Percentiles rank a stretch among this genome's conserved stretches.
phyloP scores from a whole-genome alignment of 805 yeast species.

The Nadsonia fulvescens region DNA sequence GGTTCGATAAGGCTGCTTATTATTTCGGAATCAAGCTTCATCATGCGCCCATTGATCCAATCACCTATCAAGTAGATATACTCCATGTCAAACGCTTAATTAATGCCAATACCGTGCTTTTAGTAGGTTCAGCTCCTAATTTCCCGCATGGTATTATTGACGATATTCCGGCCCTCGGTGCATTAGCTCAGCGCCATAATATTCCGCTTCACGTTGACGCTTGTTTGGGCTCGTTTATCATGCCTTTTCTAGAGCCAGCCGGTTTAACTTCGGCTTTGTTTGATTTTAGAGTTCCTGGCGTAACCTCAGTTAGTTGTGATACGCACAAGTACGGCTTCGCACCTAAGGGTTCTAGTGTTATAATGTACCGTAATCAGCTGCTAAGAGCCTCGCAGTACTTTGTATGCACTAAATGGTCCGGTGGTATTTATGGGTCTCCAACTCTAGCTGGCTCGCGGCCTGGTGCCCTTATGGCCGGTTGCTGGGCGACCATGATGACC shows the following conservation, averaged over 20 bases:
- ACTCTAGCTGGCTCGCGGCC: conserved; percentile 95
- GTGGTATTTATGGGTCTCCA: conserved; percentile 93
- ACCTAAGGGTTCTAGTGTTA: conserved; percentile 86
- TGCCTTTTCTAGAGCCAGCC: conserved; percentile 56
- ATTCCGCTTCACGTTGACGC: conserved; percentile 92
- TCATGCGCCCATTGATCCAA: conserved; percentile 59
- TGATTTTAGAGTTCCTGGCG: conserved; percentile 74
- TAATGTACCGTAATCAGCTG: conserved; percentile 62
- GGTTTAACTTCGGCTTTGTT: conserved; percentile 39
- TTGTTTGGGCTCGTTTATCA: conserved; percentile 83
- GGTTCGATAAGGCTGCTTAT: conserved; percentile 79
- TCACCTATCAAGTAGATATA: conserved; percentile 49
- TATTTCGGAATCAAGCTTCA: conserved; percentile 77
- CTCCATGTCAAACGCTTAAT: conserved; percentile 44
- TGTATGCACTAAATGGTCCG: conserved; percentile 71
- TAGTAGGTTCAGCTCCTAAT: conserved; percentile 92
- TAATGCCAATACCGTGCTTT: conserved; percentile 60
- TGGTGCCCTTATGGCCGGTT: conserved; percentile 93
- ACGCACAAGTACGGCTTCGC: conserved; percentile 99
- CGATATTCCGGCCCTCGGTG: conserved; percentile 57
- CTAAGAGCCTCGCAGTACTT: conserved; percentile 73
- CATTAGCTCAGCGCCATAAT: conserved; percentile 42
- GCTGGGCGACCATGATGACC: conserved; percentile 84
- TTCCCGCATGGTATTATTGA: conserved; percentile 94
- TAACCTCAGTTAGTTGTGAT: conserved; percentile 97